Conservation (phyloP, 352 stramenopile genomes). For the Globisporangium megalacanthum region DNA sequence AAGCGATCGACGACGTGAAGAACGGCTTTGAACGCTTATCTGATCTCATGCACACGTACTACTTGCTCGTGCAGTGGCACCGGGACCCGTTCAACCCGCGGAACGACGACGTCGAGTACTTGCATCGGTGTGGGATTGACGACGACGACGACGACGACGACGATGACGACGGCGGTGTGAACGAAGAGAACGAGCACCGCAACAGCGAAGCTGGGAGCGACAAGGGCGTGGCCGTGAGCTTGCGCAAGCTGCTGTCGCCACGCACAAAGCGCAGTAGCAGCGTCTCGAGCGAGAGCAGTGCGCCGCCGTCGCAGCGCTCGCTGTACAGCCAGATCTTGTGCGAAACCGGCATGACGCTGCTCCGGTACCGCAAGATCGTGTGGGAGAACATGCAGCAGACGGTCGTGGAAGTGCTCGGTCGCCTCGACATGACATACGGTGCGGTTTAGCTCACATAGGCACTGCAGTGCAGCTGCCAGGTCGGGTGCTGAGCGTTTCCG, state of each 20-base stretch:
- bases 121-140: slow-evolving; percentile 81
- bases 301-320: slow-evolving; percentile 18
- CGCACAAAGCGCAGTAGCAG: slow-evolving; percentile 30
- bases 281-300: slow-evolving; percentile 18
- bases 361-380: slow-evolving; percentile 79
- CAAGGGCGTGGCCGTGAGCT: slow-evolving; percentile 11
- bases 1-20: slow-evolving; percentile 58
- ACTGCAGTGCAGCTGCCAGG: neutral
- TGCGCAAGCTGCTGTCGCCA: slow-evolving; percentile 19
- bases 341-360: slow-evolving; percentile 70
- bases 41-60: slow-evolving; percentile 86
- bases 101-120: slow-evolving; percentile 63
- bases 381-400: slow-evolving; percentile 86
- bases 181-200: slow-evolving; percentile 18
- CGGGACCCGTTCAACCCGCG: slow-evolving; percentile 73
- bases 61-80: slow-evolving; percentile 88
- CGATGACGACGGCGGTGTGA: slow-evolving; percentile 33
- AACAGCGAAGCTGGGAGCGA: slow-evolving; percentile 1
- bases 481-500: neutral
- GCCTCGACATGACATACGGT: slow-evolving; percentile 73
- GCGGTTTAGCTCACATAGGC: slow-evolving; percentile 1
- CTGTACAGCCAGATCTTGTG: slow-evolving; percentile 66
- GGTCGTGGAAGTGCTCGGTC: slow-evolving; percentile 63
- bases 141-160: slow-evolving; percentile 76
- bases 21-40: slow-evolving; percentile 64